A percentile compares a stretch with the other conserved stretches of the same genome.
Evolutionary conservation across 1,284 basidiomycete species (phyloP).

Genomic region (Papiliotrema terrestris): DNA sequence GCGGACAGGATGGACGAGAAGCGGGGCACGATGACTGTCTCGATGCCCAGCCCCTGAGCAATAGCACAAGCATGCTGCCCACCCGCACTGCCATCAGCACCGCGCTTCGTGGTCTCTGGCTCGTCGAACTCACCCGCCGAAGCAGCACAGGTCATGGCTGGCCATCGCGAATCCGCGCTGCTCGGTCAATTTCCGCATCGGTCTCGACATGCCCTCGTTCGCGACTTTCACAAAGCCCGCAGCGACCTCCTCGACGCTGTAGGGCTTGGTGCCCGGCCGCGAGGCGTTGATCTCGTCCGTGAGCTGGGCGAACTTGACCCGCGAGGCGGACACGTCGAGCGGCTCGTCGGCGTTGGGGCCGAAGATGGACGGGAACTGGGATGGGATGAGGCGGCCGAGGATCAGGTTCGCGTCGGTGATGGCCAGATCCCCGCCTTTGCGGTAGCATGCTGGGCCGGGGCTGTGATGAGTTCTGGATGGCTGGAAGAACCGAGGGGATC

Average conservation of each 20-base stretch:
- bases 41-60: constrained; percentile 69
- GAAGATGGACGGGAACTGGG: constrained; percentile 74
- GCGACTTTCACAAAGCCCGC: constrained; percentile 80
- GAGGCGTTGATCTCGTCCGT: no score
- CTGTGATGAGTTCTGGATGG: no score
- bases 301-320: constrained; percentile 62
- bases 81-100: constrained; percentile 86
- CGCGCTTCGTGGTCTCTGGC: no score
- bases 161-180: constrained; percentile 79
- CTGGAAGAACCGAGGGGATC: no score
- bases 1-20: constrained; percentile 85
- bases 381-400: constrained; percentile 77
- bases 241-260: no score
- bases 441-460: no score
- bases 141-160: no score
- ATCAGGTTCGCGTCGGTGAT: constrained; percentile 83
- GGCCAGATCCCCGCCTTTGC: constrained; percentile 77
- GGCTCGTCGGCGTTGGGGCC: constrained; percentile 79
- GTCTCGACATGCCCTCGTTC: constrained; percentile 89
- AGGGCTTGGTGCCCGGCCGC: no score
- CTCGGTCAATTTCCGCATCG: constrained; percentile 87
- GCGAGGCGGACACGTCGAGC: constrained; percentile 67
- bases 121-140: no score
- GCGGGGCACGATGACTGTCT: constrained; percentile 76
- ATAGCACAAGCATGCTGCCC: constrained; percentile 91